A percentile compares a stretch with the other conserved stretches of the same genome.
Conservation (phyloP, 352 stramenopile species). For the Phytophthora aleatoria region DNA sequence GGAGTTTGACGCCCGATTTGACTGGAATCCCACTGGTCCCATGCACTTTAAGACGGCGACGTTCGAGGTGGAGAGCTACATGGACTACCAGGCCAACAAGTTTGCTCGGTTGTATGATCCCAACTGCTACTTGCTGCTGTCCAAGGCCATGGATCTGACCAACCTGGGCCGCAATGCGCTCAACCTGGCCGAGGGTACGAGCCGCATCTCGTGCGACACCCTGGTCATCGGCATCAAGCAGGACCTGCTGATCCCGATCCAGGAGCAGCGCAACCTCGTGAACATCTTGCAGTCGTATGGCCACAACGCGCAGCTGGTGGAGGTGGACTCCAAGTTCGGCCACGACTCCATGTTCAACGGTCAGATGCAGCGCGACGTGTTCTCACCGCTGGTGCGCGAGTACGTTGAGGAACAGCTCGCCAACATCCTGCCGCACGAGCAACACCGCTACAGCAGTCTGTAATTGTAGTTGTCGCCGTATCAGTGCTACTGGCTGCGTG, state of each 20-base stretch:
- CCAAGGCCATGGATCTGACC: slow-evolving; percentile 88
- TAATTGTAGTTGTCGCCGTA: slow-evolving; percentile 33
- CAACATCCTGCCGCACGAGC: slow-evolving; percentile 59
- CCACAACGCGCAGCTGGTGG: slow-evolving; percentile 61
- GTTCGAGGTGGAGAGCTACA: slow-evolving; percentile 91
- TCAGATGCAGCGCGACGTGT: slow-evolving; percentile 82
- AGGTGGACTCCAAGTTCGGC: slow-evolving; percentile 86
- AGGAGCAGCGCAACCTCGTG: slow-evolving; percentile 81
- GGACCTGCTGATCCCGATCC: slow-evolving; percentile 83
- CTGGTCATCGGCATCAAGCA: slow-evolving; percentile 86
- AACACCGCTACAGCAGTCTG: slow-evolving; percentile 82
- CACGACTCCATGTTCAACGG: slow-evolving; percentile 89
- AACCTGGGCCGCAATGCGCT: slow-evolving; percentile 72
- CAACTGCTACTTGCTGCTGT: slow-evolving; percentile 90
- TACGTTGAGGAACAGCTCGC: slow-evolving; percentile 72
- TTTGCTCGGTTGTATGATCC: slow-evolving; percentile 86
- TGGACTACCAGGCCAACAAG: slow-evolving; percentile 89
- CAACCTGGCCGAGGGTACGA: slow-evolving; percentile 77
- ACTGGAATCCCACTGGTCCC: slow-evolving; percentile 81
- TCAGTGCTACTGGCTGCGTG: neutral
- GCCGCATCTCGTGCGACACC: slow-evolving; percentile 66
- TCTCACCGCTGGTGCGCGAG: slow-evolving; percentile 69
- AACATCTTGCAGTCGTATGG: slow-evolving; percentile 85
- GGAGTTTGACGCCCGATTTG: slow-evolving; percentile 86
- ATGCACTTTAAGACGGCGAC: slow-evolving; percentile 78